Base-by-base conservation (phyloP, 1,284 basidiomycete genomes). In the Cutaneotrichosporon arboriforme region DNA sequence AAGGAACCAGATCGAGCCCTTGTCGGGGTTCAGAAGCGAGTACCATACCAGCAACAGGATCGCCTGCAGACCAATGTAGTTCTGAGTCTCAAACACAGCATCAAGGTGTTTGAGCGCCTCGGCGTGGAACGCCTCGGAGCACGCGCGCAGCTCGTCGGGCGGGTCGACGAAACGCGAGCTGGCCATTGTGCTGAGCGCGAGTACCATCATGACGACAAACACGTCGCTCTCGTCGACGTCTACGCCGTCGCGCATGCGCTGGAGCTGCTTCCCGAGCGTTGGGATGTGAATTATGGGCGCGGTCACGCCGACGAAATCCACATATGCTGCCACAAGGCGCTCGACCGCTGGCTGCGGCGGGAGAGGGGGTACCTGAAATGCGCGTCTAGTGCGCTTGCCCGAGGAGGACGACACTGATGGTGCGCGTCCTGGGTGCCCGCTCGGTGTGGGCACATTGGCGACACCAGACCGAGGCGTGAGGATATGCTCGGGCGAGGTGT, bases 181-280 rank as follows among this genome's bases (percentile, higher is more conserved):
- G 10, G 75, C 74, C 74, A 77, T 77, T 3, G 75, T 76, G 43
- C 70, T 73, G 23, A 77, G 54, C 0, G 75, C 75, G 1, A 76
- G 57, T 14, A 77, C 73, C 74, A 77, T 77, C 66, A 76, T 69
- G 26, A 77, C 74, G 17, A 76, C 70, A 53, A 77, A 77, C 20
- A 76, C 60, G 56, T 77, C 75, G 26, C 65, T 65, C 52, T 73
- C 67, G 40, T 73, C 68, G 3, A 73, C 72, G 35, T 74, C 71
- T 3, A 51, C 51, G 39, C 61, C 61, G 34, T 71, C 69, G 18
- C 73, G 52, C 38, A 73, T 70, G 54, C 65, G 67, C 40, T 63
- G 59, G 36, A 77, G 54, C 58, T 75, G 73, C 51, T 71, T 70
- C 34, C 73, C 67, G 17, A 77, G 61, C 7, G 72, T 72, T 18